Conservation (phyloP, 768 basidiomycete genomes). For the Russula brevipes region DNA sequence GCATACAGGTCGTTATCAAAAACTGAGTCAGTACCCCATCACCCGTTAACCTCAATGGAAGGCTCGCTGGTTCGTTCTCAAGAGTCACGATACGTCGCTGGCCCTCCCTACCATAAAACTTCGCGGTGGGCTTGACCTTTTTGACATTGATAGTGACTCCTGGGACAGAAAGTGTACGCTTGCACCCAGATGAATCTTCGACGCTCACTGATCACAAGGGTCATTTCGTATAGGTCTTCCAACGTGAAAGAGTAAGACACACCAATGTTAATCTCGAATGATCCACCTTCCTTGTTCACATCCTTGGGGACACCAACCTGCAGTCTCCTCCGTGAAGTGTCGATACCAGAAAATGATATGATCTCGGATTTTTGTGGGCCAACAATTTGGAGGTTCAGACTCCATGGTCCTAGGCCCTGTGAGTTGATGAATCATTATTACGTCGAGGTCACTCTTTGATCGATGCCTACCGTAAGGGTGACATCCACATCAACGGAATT, state of each 20-base stretch:
- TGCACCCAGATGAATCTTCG: conserved; percentile 86
- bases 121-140: conserved; percentile 83
- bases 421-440: conserved; percentile 7
- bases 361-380: conserved; percentile 64
- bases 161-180: conserved; percentile 65
- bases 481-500: conserved; percentile 70
- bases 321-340: conserved; percentile 49
- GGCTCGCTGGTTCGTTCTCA: conserved; percentile 62
- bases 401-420: conserved; percentile 90
- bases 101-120: conserved; percentile 69
- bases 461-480: conserved; percentile 60
- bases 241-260: conserved; percentile 25
- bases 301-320: conserved; percentile 63
- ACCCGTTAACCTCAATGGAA: conserved; percentile 86
- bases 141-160: conserved; percentile 82
- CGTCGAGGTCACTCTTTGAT: neutral
- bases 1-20: neutral
- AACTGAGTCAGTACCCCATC: conserved; percentile 59
- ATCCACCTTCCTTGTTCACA: conserved; percentile 63
- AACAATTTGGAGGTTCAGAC: conserved; percentile 73
- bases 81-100: conserved; percentile 59
- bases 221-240: neutral
- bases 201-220: conserved; percentile 58
- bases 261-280: conserved; percentile 78
- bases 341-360: conserved; percentile 51